phyloP scores from a whole-genome alignment of 2,329 filamentous ascomycete genomes.

The Chaetomium globosum region DNA sequence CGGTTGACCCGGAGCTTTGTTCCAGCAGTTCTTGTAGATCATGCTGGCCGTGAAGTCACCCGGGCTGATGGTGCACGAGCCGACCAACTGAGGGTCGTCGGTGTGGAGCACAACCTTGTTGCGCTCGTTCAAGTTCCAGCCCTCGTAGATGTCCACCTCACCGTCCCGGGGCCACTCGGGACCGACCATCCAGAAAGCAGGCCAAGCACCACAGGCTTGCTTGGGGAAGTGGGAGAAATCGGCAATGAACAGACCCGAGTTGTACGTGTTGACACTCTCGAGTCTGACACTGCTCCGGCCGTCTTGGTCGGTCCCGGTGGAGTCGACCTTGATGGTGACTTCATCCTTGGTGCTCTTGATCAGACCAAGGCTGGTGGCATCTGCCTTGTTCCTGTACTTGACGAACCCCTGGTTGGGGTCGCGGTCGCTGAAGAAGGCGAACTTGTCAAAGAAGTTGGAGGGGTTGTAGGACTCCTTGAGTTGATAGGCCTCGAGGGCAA shows the following conservation, averaged over 20 bases:
- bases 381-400: conserved; percentile 49
- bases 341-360: conserved; percentile 41
- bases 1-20: conserved; percentile 42
- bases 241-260: conserved; percentile 67
- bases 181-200: conserved; percentile 63
- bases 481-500: conserved; percentile 43
- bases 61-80: conserved; percentile 43
- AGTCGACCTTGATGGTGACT: conserved; percentile 48
- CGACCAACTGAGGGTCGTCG: conserved; percentile 38
- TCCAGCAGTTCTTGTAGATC: conserved; percentile 47
- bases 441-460: conserved; percentile 52
- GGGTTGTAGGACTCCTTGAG: conserved; percentile 47
- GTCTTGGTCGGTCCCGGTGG: conserved; percentile 34
- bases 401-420: conserved; percentile 71
- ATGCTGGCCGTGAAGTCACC: conserved; percentile 41
- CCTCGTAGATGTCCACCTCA: conserved; percentile 70
- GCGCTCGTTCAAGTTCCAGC: conserved; percentile 57
- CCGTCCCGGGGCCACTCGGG: conserved; percentile 62
- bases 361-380: conserved; percentile 45
- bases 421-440: conserved; percentile 35
- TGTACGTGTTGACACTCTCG: conserved; percentile 64
- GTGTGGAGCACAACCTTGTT: conserved; percentile 66
- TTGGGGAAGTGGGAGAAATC: conserved; percentile 71
- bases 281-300: conserved; percentile 63
- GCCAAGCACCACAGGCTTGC: conserved; percentile 70